Conservation (phyloP, 2,329 filamentous ascomycete genomes). For the Hypoxylon sp. region DNA sequence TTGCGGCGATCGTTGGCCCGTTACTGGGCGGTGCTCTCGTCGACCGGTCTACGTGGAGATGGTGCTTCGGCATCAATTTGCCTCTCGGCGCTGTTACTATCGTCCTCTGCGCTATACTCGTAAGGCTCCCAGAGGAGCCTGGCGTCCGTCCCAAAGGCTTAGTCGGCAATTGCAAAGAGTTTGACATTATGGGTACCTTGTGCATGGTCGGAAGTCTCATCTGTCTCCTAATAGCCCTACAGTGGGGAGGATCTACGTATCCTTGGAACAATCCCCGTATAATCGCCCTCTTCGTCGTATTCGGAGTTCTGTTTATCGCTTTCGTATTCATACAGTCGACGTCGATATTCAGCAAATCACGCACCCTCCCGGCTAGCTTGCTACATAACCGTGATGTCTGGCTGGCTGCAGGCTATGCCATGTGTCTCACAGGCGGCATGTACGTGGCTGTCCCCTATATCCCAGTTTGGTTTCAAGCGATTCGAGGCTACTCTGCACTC, state of each 20-base stretch:
- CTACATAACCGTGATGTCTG: constrained; percentile 30
- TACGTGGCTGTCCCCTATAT: constrained; percentile 20
- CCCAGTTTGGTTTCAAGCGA: constrained; percentile 26
- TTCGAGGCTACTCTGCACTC: constrained; percentile 15
- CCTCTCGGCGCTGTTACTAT: constrained; percentile 44
- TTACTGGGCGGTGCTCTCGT: constrained; percentile 37
- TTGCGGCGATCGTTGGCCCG: constrained; percentile 45
- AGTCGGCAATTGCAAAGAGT: constrained; percentile 6
- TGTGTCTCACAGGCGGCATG: constrained; percentile 26
- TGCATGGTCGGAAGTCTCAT: constrained; percentile 12
- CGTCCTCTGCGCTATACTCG: neutral
- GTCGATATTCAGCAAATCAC: neutral
- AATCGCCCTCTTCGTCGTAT: constrained; percentile 23
- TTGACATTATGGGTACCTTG: constrained; percentile 15
- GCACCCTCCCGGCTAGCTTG: constrained; percentile 15
- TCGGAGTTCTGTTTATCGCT: neutral
- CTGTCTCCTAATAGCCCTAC: constrained; percentile 53
- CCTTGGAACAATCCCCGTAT: constrained; percentile 38
- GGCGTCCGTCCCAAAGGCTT: constrained; percentile 10
- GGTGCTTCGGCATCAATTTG: constrained; percentile 12
- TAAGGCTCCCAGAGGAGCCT: neutral
- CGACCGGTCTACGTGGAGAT: constrained; percentile 25
- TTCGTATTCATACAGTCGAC: constrained; percentile 2
- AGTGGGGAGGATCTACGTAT: constrained; percentile 51
- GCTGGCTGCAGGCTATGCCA: constrained; percentile 29